Conservation (phyloP, 2,329 filamentous ascomycete species). For the Paradendryphiella salina region DNA sequence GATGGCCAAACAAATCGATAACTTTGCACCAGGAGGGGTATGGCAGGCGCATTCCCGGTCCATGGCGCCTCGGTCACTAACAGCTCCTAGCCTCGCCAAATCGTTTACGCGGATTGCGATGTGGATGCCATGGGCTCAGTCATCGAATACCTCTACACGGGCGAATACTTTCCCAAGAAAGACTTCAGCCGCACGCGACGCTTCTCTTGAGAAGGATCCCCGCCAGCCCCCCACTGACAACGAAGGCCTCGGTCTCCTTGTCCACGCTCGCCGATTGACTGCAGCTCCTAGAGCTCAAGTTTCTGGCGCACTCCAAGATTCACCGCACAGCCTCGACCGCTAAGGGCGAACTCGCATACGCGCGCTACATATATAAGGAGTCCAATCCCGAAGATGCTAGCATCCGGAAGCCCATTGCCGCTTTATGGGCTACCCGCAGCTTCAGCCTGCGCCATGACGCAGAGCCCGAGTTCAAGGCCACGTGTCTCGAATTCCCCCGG, state of each 20-base stretch:
- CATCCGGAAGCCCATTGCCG: conserved; percentile 81
- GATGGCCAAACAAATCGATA: conserved; percentile 66
- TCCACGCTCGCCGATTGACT: conserved; percentile 85
- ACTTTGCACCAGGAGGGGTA: conserved; percentile 66
- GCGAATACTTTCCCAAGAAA: conserved; percentile 77
- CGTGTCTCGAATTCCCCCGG: conserved; percentile 87
- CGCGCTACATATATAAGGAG: conserved; percentile 84
- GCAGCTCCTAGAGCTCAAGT: conserved; percentile 66
- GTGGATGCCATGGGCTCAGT: conserved; percentile 76
- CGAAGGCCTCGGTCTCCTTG: conserved; percentile 79
- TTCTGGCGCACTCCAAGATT: conserved; percentile 83
- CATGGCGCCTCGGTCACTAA: neutral
- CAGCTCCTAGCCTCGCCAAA: conserved; percentile 60
- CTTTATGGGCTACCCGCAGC: conserved; percentile 82
- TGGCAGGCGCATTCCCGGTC: conserved; percentile 26
- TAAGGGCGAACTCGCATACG: conserved; percentile 88
- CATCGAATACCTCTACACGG: conserved; percentile 81
- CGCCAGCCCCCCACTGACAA: conserved; percentile 69
- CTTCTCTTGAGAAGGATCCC: conserved; percentile 70
- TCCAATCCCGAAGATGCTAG: conserved; percentile 69
- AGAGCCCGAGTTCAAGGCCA: conserved; percentile 77
- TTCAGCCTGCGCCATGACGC: conserved; percentile 84
- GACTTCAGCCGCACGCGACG: conserved; percentile 63
- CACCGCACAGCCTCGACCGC: conserved; percentile 87
- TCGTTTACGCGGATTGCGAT: conserved; percentile 69